Evolutionary conservation across 805 yeast species (phyloP).

Genomic region (Lipomyces starkeyi): DNA sequence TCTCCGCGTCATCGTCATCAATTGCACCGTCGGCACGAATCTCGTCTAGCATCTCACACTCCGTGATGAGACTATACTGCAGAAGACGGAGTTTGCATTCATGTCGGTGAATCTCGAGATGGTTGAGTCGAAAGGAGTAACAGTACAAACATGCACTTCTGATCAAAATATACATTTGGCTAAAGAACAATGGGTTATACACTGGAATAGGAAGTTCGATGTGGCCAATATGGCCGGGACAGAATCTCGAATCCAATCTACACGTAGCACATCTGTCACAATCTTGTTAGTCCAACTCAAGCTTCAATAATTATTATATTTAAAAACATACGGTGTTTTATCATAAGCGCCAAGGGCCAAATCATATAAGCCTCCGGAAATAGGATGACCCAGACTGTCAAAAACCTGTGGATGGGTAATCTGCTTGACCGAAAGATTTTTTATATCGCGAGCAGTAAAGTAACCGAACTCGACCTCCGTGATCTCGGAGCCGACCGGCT

Average conservation of each 20-base stretch:
- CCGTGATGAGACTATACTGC: constrained; percentile 87
- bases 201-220: constrained; percentile 95
- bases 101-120: constrained; percentile 72
- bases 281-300: constrained; percentile 7
- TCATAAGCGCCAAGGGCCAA: constrained; percentile 90
- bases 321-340: constrained; percentile 30
- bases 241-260: constrained; percentile 89
- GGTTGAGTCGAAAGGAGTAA: constrained; percentile 76
- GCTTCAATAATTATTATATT: not conserved
- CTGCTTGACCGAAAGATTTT: constrained; percentile 90
- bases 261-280: constrained; percentile 77
- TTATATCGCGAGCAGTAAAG: constrained; percentile 78
- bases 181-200: constrained; percentile 92
- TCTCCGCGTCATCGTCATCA: constrained; percentile 57
- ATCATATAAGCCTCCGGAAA: constrained; percentile 91
- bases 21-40: constrained; percentile 51
- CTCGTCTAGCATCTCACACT: constrained; percentile 73
- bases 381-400: constrained; percentile 95
- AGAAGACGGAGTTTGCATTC: constrained; percentile 79
- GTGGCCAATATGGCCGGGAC: constrained; percentile 99
- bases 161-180: constrained; percentile 82
- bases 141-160: constrained; percentile 89
- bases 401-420: constrained; percentile 94
- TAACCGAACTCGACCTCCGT: constrained; percentile 90
- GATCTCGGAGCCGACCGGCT: constrained; percentile 95